Percentiles rank a stretch among this genome's conserved stretches.
Conservation (phyloP, 495 filamentous ascomycete species). For the Barbatosphaeria neglecta region DNA sequence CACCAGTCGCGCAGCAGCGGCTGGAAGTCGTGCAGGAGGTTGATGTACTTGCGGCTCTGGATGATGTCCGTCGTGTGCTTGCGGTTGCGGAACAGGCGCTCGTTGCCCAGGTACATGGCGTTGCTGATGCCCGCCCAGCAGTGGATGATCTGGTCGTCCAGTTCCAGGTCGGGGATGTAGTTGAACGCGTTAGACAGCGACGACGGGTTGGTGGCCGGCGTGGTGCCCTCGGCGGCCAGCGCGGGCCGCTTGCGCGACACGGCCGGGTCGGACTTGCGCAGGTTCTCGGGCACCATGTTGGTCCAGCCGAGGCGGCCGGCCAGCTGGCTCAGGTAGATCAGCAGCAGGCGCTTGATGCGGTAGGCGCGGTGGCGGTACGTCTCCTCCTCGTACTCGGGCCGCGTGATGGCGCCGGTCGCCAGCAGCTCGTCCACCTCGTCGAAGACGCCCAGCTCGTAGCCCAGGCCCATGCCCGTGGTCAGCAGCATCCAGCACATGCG, state of each 20-base stretch:
- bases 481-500: conserved; percentile 98
- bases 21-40: conserved; percentile 67
- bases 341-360: conserved; percentile 71
- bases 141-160: conserved; percentile 71
- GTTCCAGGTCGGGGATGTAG: conserved; percentile 45
- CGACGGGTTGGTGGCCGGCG: conserved; percentile 41
- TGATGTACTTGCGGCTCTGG: conserved; percentile 68
- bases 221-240: conserved; percentile 34
- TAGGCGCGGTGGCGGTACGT: conserved; percentile 65
- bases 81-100: conserved; percentile 69
- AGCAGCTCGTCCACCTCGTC: conserved; percentile 62
- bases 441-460: conserved; percentile 91
- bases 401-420: conserved; percentile 37
- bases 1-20: conserved; percentile 66
- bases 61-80: conserved; percentile 79
- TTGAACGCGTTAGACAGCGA: conserved; percentile 40
- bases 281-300: conserved; percentile 71
- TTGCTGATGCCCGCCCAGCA: conserved; percentile 86
- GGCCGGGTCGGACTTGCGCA: conserved; percentile 36
- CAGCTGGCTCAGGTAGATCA: conserved; percentile 84
- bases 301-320: conserved; percentile 88
- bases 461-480: conserved; percentile 76
- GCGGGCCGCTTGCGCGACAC: conserved; percentile 29
- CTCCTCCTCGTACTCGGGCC: conserved; percentile 54
- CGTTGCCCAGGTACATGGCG: conserved; percentile 79